A percentile compares a stretch with the other conserved stretches of the same genome.
Conservation (phyloP, 2,329 filamentous ascomycete species). For the Stagonosporopsis vannaccii region DNA sequence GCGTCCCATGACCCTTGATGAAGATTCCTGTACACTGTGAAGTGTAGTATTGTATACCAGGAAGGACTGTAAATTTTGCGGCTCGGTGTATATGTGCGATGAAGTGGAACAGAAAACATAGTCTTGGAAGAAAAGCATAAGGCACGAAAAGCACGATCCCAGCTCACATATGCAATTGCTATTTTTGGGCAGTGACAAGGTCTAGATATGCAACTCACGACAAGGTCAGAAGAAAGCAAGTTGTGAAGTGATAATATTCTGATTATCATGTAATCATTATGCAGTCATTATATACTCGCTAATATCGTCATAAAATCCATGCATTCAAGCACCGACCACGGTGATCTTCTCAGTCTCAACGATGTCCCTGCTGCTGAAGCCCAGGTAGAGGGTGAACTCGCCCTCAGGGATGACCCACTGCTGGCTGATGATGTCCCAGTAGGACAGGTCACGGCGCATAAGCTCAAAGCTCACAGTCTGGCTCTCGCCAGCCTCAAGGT, state of each 20-base stretch:
- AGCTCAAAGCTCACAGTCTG: slow-evolving; percentile 72
- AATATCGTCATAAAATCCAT: not conserved
- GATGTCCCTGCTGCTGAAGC: slow-evolving; percentile 39
- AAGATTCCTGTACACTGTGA: too few species aligned
- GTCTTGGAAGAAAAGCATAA: too few species aligned
- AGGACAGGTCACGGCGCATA: slow-evolving; percentile 81
- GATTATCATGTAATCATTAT: slow-evolving; percentile 12
- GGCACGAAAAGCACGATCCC: too few species aligned
- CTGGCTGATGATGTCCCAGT: slow-evolving; percentile 79
- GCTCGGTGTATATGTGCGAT: too few species aligned
- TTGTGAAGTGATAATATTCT: not conserved
- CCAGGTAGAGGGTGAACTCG: slow-evolving; percentile 40
- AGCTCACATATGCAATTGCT: too few species aligned
- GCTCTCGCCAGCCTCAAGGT: slow-evolving; percentile 63
- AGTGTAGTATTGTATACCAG: too few species aligned
- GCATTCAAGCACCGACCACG: slow-evolving; percentile 20
- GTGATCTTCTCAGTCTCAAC: slow-evolving; percentile 29
- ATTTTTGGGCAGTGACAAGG: too few species aligned
- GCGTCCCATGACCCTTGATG: too few species aligned
- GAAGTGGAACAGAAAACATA: too few species aligned
- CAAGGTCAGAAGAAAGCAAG: not conserved
- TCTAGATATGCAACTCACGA: not conserved
- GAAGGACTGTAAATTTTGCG: too few species aligned
- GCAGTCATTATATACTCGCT: slow-evolving; percentile 13
- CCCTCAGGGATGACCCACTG: slow-evolving; percentile 74